Evolutionary conservation across 2,329 filamentous ascomycete species (phyloP).

Genomic region (Daldinia eschscholtzii): DNA sequence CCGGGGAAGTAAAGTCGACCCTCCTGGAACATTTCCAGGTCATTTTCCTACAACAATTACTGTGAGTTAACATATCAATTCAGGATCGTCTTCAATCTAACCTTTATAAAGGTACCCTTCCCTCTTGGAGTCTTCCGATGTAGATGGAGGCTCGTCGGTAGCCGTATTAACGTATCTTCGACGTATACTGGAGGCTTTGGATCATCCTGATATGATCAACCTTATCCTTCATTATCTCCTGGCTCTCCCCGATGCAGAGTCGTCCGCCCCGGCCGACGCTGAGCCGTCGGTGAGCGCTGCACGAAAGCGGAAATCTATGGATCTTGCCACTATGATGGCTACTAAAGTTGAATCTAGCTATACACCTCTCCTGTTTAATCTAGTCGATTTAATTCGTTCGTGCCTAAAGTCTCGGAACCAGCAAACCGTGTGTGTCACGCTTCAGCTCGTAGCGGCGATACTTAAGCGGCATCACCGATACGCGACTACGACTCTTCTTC

Average conservation of each 20-base stretch:
- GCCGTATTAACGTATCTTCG: conserved; percentile 94
- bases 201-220: conserved; percentile 94
- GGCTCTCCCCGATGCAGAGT: conserved; percentile 74
- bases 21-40: conserved; percentile 97
- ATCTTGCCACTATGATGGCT: conserved; percentile 84
- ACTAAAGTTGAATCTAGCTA: conserved; percentile 78
- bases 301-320: conserved; percentile 88
- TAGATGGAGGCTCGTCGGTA: conserved; percentile 95
- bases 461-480: conserved; percentile 90
- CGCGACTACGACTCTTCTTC: conserved; percentile 81
- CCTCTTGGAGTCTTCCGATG: conserved; percentile 93
- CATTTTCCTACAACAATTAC: conserved; percentile 91
- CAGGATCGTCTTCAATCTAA: conserved; percentile 25
- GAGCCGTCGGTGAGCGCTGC: conserved; percentile 73
- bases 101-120: conserved; percentile 81
- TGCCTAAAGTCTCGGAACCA: conserved; percentile 86
- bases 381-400: conserved; percentile 89
- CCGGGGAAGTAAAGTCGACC: conserved; percentile 90
- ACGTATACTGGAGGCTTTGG: conserved; percentile 88
- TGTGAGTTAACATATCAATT: conserved; percentile 67
- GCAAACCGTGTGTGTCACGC: conserved; percentile 89
- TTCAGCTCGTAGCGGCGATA: conserved; percentile 88
- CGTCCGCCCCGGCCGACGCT: conserved; percentile 54
- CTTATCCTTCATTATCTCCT: conserved; percentile 93
- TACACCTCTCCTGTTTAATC: conserved; percentile 90